Evolutionary conservation across 768 basidiomycete genomes (phyloP), one percentile per base, ranked within the genome.

Genomic region (Aureoboletus auriporus): DNA sequence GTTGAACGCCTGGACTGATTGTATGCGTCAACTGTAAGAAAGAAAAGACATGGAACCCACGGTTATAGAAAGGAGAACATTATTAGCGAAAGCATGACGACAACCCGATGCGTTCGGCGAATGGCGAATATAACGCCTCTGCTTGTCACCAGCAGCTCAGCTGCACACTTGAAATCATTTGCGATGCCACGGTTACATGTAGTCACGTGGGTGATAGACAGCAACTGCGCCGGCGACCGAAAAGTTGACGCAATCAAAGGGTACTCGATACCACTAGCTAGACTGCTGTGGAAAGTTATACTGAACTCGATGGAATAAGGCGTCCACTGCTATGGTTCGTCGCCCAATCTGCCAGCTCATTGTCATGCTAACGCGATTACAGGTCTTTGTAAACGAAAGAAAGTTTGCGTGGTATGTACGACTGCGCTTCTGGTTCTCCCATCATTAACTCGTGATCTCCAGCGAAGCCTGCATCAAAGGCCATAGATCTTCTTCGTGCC

Each of bases 391-490:
- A 44, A 85, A 88, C 69, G 79, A 76, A 67, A 81, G 84, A 75
- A 78, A 78, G 64, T 78, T 73, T 66, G 88, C 89, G 34, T 91
- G 88, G 88, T 88, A 60, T 31, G 72, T 63, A 42, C n/a, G 37
- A 35, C 26, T 30, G 35, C n/a, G 37, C 20, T 28, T 13, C 17
- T 27, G 30, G 33, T 39, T 53, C 28, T 29, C 26, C 30, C 33
- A 6, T 41, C 49, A 43, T 54, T 66, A 23, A 57, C 54, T 33
- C 43, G 17, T 29, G 14, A 31, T 35, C 42, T 30, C 17, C 59
- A 93, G 93, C 67, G 88, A 87, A 72, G 86, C 90, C 11, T 96
- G 93, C 68, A 93, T 94, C 64, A 93, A 93, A 69, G 93, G 93
- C 0, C 93, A 96, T 61, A 83, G 93, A 45, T 93, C 93, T 11